Percentiles rank a stretch among this genome's conserved stretches.
phyloP scores from a whole-genome alignment of 768 basidiomycete species.

The Tulasnella sp. region DNA sequence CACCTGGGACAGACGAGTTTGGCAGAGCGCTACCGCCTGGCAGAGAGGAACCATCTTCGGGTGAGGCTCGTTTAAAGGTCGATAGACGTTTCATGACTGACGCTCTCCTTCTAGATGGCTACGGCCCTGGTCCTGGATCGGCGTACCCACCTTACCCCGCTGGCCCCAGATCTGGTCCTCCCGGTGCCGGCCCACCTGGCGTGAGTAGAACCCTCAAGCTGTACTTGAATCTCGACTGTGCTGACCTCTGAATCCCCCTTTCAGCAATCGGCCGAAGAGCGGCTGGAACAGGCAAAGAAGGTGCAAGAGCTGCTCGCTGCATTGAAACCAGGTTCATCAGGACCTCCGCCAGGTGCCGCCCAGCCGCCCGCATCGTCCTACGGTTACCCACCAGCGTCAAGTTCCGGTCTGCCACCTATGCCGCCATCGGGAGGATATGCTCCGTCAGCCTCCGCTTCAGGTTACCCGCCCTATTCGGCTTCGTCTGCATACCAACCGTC shows the following conservation, averaged over 20 bases:
- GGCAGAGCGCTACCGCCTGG: slow-evolving; percentile 5
- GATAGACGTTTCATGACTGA: background rate
- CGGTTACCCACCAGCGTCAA: slow-evolving; percentile 40
- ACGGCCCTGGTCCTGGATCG: background rate
- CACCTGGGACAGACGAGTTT: slow-evolving; percentile 22
- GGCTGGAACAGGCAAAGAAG: slow-evolving; percentile 80
- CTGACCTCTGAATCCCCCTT: background rate
- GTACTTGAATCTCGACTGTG: background rate
- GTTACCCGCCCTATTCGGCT: slow-evolving; percentile 5
- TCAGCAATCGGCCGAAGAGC: slow-evolving; percentile 52
- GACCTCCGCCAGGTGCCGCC: slow-evolving; percentile 5
- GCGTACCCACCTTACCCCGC: background rate
- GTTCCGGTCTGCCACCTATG: slow-evolving; percentile 38
- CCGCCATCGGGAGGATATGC: slow-evolving; percentile 9
- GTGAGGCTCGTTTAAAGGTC: background rate
- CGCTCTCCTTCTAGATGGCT: background rate
- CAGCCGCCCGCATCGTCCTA: slow-evolving; percentile 38
- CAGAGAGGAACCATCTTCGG: background rate
- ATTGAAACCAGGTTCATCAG: background rate
- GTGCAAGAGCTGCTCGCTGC: slow-evolving; percentile 61
- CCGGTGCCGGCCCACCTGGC: background rate
- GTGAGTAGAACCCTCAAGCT: background rate
- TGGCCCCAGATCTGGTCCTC: background rate
- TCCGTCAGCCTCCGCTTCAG: background rate
- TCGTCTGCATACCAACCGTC: slow-evolving; percentile 9